These are phyloP conservation scores for Dipodascus geniculatus DNA, from an alignment of 805 yeast species.

Conservation along the genomic window DNA sequence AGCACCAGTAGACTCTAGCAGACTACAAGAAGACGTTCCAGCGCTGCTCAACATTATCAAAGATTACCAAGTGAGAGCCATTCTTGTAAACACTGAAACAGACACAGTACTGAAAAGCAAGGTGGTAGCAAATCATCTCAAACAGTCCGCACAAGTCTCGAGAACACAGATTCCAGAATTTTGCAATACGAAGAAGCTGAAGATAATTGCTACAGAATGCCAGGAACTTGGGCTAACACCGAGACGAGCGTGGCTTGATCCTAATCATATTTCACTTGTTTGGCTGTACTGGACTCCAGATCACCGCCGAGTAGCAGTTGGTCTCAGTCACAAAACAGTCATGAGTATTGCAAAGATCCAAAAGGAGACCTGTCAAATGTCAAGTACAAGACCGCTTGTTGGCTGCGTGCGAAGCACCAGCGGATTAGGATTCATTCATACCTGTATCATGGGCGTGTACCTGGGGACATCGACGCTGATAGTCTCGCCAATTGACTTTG, in stretches of 20 bases:
- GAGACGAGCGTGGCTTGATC: conserved; percentile 22
- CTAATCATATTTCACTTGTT: conserved; percentile 41
- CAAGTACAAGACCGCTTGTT: conserved; percentile 56
- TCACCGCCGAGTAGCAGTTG: conserved; percentile 46
- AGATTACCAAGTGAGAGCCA: conserved; percentile 57
- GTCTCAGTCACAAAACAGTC: conserved; percentile 48
- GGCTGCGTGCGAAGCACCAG: conserved; percentile 78
- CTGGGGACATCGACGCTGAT: conserved; percentile 78
- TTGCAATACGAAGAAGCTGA: conserved; percentile 56
- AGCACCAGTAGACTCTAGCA: conserved; percentile 52
- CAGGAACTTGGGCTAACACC: conserved; percentile 17
- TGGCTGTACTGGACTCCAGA: conserved; percentile 68
- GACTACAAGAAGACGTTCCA: conserved; percentile 63
- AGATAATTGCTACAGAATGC: conserved; percentile 22
- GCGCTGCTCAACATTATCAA: conserved; percentile 53
- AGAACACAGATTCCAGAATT: conserved; percentile 35
- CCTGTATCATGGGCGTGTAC: conserved; percentile 74
- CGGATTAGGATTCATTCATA: conserved; percentile 82
- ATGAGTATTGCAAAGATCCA: conserved; percentile 75
- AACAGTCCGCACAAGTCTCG: conserved; percentile 28
- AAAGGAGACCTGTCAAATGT: conserved; percentile 84
- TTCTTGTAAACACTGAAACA: conserved; percentile 69
- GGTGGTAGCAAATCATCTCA: conserved; percentile 46
- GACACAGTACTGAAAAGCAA: conserved; percentile 61
- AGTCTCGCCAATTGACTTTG: conserved; percentile 67